Evolutionary conservation across 2,329 filamentous ascomycete genomes (phyloP).

Genomic region (Aureobasidium sp.): DNA sequence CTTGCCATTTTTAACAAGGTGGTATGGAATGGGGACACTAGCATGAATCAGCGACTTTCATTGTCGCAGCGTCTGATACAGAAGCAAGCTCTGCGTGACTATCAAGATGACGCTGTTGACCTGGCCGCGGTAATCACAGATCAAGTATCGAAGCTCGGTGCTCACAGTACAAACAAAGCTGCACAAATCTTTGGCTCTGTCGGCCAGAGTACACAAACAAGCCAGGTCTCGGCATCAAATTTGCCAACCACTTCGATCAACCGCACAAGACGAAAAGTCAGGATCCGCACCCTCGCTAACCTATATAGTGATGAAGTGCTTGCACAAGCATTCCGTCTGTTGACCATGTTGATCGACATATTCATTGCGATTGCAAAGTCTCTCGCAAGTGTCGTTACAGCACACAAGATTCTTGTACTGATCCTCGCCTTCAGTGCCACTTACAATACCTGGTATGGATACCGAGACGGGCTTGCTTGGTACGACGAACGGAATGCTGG

Average conservation of each 20-base stretch:
- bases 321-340: constrained; percentile 21
- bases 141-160: constrained; percentile 67
- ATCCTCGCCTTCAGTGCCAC: constrained; percentile 63
- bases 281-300: constrained; percentile 20
- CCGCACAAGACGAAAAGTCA: constrained; percentile 5
- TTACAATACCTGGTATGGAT: constrained; percentile 68
- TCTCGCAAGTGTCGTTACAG: constrained; percentile 32
- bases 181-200: constrained; percentile 73
- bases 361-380: constrained; percentile 31
- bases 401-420: constrained; percentile 66
- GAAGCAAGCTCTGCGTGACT: constrained; percentile 65
- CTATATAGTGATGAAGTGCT: constrained; percentile 28
- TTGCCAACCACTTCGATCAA: constrained; percentile 13
- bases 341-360: constrained; percentile 36
- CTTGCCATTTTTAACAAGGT: constrained; percentile 80
- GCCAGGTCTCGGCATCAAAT: constrained; percentile 32
- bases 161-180: constrained; percentile 68
- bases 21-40: constrained; percentile 54
- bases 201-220: constrained; percentile 59
- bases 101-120: constrained; percentile 64
- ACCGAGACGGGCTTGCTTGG: constrained; percentile 68
- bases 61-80: constrained; percentile 49
- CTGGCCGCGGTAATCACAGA: constrained; percentile 69
- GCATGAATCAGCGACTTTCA: not conserved
- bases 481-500: constrained; percentile 76